phyloP scores from a whole-genome alignment of 106 monocot species.

The Dioscorea zingiberensis region DNA sequence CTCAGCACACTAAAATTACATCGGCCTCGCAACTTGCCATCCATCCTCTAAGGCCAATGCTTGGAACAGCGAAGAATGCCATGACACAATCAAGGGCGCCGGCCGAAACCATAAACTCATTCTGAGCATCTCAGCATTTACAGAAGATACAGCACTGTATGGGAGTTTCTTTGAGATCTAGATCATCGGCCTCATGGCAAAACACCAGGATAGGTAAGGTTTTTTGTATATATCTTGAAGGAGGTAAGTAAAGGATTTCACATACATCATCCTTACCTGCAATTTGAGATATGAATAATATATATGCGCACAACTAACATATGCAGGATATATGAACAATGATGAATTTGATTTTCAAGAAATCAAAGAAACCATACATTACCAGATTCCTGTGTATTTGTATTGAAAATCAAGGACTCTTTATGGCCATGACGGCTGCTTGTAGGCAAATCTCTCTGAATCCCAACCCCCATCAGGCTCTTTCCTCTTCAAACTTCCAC shows the following conservation, averaged over 20 bases:
- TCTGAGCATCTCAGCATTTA: too few species aligned
- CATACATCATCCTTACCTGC: neutral
- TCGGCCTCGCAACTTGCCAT: too few species aligned
- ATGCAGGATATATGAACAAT: neutral
- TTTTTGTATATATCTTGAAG: neutral
- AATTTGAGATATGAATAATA: neutral
- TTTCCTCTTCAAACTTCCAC: slow-evolving; percentile 51
- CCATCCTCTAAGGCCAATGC: too few species aligned
- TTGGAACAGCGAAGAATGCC: too few species aligned
- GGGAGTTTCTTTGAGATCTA: too few species aligned
- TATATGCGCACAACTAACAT: neutral
- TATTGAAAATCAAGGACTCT: neutral
- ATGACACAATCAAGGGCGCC: too few species aligned
- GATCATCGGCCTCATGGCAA: too few species aligned
- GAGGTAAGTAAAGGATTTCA: neutral
- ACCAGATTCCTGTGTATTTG: neutral
- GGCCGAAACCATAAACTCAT: too few species aligned
- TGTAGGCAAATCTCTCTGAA: slow-evolving; percentile 47
- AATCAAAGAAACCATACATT: neutral
- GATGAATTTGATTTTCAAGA: neutral
- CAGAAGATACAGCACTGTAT: too few species aligned
- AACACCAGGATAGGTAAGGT: too few species aligned
- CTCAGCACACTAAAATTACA: too few species aligned
- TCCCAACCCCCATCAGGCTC: slow-evolving; percentile 73
- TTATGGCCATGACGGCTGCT: slow-evolving; percentile 40